Percentiles rank a stretch among this genome's conserved stretches.
Evolutionary conservation across 192 early-diverging fungal genomes (phyloP).

Genomic region (Umbelopsis sp.): DNA sequence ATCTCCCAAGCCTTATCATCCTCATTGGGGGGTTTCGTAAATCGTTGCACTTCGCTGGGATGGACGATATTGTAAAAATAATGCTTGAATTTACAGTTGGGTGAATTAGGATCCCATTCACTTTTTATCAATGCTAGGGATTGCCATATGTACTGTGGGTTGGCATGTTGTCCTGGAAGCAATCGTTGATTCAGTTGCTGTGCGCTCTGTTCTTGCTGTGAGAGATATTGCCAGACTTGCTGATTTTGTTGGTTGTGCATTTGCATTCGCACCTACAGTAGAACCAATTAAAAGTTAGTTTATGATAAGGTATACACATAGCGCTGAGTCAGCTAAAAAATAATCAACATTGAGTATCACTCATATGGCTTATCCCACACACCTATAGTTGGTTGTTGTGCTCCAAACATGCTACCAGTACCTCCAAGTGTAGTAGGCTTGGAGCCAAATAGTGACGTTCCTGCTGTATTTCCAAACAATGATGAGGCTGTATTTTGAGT

Average conservation of each 20-base stretch:
- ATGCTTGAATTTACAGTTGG: slow-evolving; percentile 83
- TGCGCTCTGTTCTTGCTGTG: slow-evolving; percentile 40
- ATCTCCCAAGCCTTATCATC: slow-evolving; percentile 77
- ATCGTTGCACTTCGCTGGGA: slow-evolving; percentile 76
- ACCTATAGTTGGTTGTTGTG: not conserved
- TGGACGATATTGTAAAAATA: slow-evolving; percentile 98
- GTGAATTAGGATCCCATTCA: slow-evolving; percentile 77
- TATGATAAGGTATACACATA: slow-evolving; percentile 4
- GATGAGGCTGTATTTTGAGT: not conserved
- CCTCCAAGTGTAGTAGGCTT: slow-evolving; percentile 1
- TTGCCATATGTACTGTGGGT: slow-evolving; percentile 56
- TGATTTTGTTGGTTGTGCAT: slow-evolving; percentile 32
- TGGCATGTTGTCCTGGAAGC: slow-evolving; percentile 27
- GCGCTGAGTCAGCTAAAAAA: no score
- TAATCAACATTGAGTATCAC: no score
- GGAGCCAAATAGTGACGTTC: slow-evolving; percentile 1
- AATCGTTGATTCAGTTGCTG: slow-evolving; percentile 40
- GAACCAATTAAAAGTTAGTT: not conserved
- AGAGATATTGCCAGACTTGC: slow-evolving; percentile 27
- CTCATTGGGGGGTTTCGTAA: slow-evolving; percentile 69
- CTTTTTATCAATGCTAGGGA: slow-evolving; percentile 68
- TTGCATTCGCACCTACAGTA: not conserved
- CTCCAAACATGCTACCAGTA: slow-evolving; percentile 22
- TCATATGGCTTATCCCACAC: not conserved
- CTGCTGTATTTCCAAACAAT: slow-evolving; percentile 13